Evolutionary conservation across 176 grass and related monocot species (phyloP), one percentile per base, ranked within the genome.

Genomic region (Pharus latifolius): DNA sequence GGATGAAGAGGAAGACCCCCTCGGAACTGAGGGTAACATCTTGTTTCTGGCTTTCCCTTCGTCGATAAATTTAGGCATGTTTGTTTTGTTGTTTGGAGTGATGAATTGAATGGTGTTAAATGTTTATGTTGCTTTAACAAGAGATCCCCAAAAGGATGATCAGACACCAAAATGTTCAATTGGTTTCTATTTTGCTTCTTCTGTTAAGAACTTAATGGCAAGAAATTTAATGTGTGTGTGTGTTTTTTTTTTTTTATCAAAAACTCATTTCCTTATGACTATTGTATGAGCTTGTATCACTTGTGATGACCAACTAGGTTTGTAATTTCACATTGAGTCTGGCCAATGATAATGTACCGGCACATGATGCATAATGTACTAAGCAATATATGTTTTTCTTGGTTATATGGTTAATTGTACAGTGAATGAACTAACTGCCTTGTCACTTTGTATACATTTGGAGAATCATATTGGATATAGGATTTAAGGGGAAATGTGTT

Each of bases 1-100:
- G 72, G 56, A 88, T 86, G 82, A 96, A 96, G 83, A 80, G 92
- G 65, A 96, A 96, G 85, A 96, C 92, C 0, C 92, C 92, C 19
- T 96, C 82, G 0, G 82, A 96, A 41, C 82, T 96, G 8, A 83
- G 92, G 33, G 92, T 91, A 83, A 87, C 27, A 17, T 25, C 35
- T 56, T 40, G 22, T 8, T 17, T n/a, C n/a, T n/a, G n/a, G n/a
- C n/a, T n/a, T n/a, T 20, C n/a, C 17, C 27, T 66, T 80, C 3
- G 23, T 30, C 3, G 50, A 41, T 60, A 34, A 1, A 8, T 43
- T 23, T 43, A 72, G 3, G n/a, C 4, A 24, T 54, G 7, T 0
- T 12, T 46, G 7, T 13, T 65, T 11, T 32, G 2, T 30, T 42
- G 23, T 7, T 35, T 16, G 19, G 4, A 23, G 53, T 29, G 24